Percentiles rank a stretch among this genome's conserved stretches.
Conservation (phyloP, 345 rosid genomes). For the Pelargonium nanum region DNA sequence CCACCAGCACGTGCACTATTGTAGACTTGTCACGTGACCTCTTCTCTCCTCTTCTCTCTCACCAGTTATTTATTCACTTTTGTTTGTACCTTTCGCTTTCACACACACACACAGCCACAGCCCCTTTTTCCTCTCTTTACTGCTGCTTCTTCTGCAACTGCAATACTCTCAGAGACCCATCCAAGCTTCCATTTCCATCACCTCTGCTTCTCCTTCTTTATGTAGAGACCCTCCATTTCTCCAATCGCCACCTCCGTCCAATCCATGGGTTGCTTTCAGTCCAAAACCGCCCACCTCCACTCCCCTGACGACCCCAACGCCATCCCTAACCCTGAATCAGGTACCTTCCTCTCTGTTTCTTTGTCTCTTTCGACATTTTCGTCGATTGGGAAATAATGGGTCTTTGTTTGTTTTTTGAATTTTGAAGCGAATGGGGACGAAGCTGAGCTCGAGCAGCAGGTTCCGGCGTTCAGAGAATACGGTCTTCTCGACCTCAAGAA, state of each 20-base stretch:
- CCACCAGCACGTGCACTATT: neutral
- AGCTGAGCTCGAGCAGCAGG: constrained; percentile 28
- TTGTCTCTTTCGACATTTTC: neutral
- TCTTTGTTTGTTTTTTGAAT: constrained; percentile 9
- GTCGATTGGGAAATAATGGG: neutral
- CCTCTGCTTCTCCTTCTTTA: too few relatives aligned
- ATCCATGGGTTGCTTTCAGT: constrained; percentile 96
- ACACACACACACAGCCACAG: too few relatives aligned
- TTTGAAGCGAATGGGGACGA: constrained; percentile 29
- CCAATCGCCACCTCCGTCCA: neutral
- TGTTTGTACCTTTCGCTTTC: neutral
- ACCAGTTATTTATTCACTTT: neutral
- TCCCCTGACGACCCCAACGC: constrained; percentile 65
- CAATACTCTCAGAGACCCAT: neutral
- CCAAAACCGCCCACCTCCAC: constrained; percentile 58
- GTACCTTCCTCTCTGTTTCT: constrained; percentile 11
- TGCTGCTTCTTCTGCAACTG: neutral
- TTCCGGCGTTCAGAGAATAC: constrained; percentile 60
- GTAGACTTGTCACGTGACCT: neutral
- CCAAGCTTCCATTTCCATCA: neutral
- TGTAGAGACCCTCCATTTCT: neutral
- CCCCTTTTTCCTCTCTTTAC: neutral
- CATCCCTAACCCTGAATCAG: constrained; percentile 46
- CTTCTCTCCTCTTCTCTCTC: neutral
- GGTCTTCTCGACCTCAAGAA: constrained; percentile 54